These are phyloP conservation scores for Adansonia gregorii DNA, from an alignment of 441 rosid species.

Conservation along the genomic window DNA sequence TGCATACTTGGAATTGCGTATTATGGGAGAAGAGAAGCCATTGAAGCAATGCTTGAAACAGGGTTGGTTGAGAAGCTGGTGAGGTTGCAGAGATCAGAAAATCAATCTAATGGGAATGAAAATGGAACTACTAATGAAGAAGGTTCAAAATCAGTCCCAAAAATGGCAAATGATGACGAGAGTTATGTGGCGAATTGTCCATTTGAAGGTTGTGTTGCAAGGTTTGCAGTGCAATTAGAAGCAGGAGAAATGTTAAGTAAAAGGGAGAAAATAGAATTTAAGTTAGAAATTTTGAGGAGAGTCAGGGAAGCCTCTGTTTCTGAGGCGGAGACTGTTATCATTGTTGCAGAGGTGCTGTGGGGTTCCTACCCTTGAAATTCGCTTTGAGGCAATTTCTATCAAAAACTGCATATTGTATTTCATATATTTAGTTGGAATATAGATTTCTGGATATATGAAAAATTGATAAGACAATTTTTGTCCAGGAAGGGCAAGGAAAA, in stretches of 20 bases:
- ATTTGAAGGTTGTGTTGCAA: constrained; percentile 45
- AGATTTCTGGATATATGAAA: neutral
- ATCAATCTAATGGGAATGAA: neutral
- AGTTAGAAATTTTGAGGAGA: constrained; percentile 48
- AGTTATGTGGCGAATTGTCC: constrained; percentile 4
- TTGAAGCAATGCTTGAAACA: constrained; percentile 43
- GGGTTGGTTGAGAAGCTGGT: constrained; percentile 49
- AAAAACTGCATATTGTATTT: neutral
- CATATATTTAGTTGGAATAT: constrained; percentile 4
- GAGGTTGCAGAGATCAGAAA: constrained; percentile 47
- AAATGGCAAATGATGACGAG: neutral
- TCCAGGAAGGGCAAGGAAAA: neutral
- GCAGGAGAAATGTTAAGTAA: constrained; percentile 52
- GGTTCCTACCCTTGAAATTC: constrained; percentile 50
- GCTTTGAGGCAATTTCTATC: neutral
- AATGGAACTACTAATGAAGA: constrained; percentile 2
- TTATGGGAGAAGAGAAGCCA: constrained; percentile 55
- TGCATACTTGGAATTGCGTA: constrained; percentile 56
- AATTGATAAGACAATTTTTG: neutral
- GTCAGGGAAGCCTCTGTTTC: constrained; percentile 48
- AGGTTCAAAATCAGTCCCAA: neutral
- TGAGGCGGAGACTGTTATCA: constrained; percentile 49
- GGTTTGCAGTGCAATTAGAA: constrained; percentile 58
- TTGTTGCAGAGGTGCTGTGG: constrained; percentile 60
- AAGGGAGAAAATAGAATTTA: constrained; percentile 46